These are phyloP conservation scores for Cryphonectria carpinicola DNA, from an alignment of 2,329 filamentous ascomycete species.

Conservation along the genomic window DNA sequence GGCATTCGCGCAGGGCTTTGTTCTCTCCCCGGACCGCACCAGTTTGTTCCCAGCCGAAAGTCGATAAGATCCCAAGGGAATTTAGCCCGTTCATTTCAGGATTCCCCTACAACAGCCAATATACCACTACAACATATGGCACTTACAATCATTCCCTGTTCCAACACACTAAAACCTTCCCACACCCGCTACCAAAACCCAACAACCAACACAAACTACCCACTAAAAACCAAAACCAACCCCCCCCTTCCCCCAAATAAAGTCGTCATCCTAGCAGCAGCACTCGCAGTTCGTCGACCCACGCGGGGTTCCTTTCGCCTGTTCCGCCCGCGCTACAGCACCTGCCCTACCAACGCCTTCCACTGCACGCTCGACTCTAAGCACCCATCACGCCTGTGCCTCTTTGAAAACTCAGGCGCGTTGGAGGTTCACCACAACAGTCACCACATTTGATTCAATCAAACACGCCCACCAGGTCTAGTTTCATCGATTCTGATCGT, in stretches of 20 bases:
- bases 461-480: slow-evolving; percentile 39
- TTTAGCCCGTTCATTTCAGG: neutral
- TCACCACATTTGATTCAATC: slow-evolving; percentile 36
- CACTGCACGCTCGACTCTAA: slow-evolving; percentile 10
- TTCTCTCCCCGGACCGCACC: too few relatives aligned
- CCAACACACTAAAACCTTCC: neutral
- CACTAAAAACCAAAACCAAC: neutral
- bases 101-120: neutral
- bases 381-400: slow-evolving; percentile 21
- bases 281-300: slow-evolving; percentile 1
- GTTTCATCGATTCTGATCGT: slow-evolving; percentile 42
- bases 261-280: neutral
- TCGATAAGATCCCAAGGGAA: neutral
- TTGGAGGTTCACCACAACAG: slow-evolving; percentile 24
- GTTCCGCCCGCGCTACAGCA: slow-evolving; percentile 10
- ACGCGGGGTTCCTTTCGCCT: slow-evolving; percentile 15
- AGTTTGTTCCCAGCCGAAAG: neutral
- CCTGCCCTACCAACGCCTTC: slow-evolving; percentile 1
- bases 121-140: neutral
- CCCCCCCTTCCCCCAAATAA: neutral
- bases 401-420: slow-evolving; percentile 27
- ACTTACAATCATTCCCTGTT: neutral
- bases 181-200: neutral
- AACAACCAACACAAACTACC: neutral
- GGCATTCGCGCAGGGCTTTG: slow-evolving; percentile 4